Base-by-base conservation (phyloP, 2,329 filamentous ascomycete genomes). In the Aspergillus neoniger region DNA sequence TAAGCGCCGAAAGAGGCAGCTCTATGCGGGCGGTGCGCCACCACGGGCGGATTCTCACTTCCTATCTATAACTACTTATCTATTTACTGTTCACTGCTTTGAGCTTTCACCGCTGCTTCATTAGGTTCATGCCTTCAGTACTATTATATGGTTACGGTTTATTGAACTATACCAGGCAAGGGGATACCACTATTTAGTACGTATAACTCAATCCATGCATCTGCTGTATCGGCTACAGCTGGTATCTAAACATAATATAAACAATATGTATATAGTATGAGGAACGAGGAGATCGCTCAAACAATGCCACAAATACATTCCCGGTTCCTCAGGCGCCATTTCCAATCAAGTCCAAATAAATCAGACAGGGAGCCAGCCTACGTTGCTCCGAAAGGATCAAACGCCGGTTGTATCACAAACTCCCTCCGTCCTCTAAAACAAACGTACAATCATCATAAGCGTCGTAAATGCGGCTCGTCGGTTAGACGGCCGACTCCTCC, bases 401-500 rank as follows among this genome's bases (percentile, higher is more conserved):
- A 49, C 47, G 28, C 47, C 47, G 15, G 8, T 30, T 50, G 41
- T 44, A 28, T 47, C 53, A 39, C 23, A 25, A 55, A 55, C 53
- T 55, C 53, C 53, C 14, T 23, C 38, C 14, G n/a, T 28, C 53
- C 39, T 47, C 39, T 55, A 55, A 49, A 55, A 44, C 4, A 32
- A 32, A 8, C 6, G 8, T 47, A n/a, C 41, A 55, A 55, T 36
- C 17, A 14, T 30, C 53, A 47, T 55, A 47, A 47, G 43, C 5
- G 23, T 55, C 53, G 39, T 55, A 44, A 55, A 32, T 43, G 14
- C 17, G 21, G 15, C 39, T 44, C 28, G 30, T 47, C 23, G 28
- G 15, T 30, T 58, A 66, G 7, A 61, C 55, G 7, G 66, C 63
- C 19, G 70, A 69, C 51, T 76, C 71, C 3, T 74, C 72, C 23